Conservation (phyloP, 2,329 filamentous ascomycete species). For the Penicillium sp. region DNA sequence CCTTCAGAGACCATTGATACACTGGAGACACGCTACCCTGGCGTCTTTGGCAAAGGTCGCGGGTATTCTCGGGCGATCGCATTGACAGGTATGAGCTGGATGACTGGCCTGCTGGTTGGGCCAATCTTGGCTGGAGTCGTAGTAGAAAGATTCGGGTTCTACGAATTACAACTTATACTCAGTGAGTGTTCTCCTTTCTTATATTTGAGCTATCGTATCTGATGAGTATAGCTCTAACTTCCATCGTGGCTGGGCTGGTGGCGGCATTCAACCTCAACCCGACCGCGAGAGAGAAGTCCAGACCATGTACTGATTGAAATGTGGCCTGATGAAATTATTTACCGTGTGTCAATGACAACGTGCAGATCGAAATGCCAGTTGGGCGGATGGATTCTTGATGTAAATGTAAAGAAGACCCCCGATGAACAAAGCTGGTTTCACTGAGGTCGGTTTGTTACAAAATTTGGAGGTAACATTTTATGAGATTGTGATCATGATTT, state of each 20-base stretch:
- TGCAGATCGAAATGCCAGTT: too few relatives aligned
- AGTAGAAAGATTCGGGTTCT: slow-evolving; percentile 13
- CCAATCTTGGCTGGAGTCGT: slow-evolving; percentile 16
- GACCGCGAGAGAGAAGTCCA: background rate
- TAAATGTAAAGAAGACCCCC: too few relatives aligned
- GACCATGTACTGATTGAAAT: background rate
- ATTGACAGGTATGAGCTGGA: slow-evolving; percentile 22
- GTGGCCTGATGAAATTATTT: too few relatives aligned
- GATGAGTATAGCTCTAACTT: background rate
- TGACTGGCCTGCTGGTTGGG: slow-evolving; percentile 16
- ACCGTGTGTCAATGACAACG: too few relatives aligned
- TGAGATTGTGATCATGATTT: too few relatives aligned
- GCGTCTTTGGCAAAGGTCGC: slow-evolving; percentile 22
- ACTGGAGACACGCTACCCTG: slow-evolving; percentile 14
- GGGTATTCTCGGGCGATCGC: slow-evolving; percentile 25
- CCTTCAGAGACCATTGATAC: slow-evolving; percentile 12
- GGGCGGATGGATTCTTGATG: too few relatives aligned
- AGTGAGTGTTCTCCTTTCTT: background rate
- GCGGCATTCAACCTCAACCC: background rate
- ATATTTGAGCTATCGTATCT: background rate
- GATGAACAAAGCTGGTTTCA: too few relatives aligned
- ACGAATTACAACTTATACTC: slow-evolving; percentile 12
- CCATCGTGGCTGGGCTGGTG: background rate
- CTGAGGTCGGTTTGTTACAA: too few relatives aligned
- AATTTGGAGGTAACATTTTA: too few relatives aligned